Evolutionary conservation across 2,329 filamentous ascomycete species (phyloP).

Genomic region (Fusarium sp.): DNA sequence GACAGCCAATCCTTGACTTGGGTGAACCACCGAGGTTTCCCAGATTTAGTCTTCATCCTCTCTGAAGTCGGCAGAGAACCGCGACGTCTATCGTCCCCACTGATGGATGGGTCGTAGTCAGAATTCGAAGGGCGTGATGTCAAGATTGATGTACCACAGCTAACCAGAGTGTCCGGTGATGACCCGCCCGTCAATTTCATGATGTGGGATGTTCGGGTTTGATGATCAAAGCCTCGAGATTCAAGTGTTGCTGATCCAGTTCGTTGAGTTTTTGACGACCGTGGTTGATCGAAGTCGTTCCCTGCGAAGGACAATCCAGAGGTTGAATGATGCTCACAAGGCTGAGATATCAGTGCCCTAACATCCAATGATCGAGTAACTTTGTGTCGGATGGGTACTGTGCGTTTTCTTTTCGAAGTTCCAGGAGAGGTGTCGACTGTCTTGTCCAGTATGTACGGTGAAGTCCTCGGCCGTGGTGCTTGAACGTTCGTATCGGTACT

Average conservation of each 20-base stretch:
- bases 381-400: neutral
- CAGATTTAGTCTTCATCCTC: slow-evolving; percentile 46
- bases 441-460: neutral
- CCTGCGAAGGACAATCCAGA: neutral
- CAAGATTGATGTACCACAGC: slow-evolving; percentile 26
- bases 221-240: neutral
- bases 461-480: neutral
- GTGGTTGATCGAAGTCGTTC: neutral
- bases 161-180: slow-evolving; percentile 18
- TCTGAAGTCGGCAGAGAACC: slow-evolving; percentile 26
- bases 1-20: slow-evolving; percentile 66
- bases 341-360: neutral
- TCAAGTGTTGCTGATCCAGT: neutral
- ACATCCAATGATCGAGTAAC: slow-evolving; percentile 3
- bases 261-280: neutral
- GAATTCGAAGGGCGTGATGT: slow-evolving; percentile 36
- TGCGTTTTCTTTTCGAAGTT: neutral
- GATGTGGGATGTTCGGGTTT: neutral
- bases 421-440: neutral
- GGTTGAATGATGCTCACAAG: neutral
- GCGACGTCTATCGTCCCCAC: slow-evolving; percentile 37
- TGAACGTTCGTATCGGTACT: neutral
- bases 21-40: slow-evolving; percentile 57
- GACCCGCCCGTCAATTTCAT: slow-evolving; percentile 29
- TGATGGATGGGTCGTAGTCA: slow-evolving; percentile 46